Evolutionary conservation across 371 early-diverging fungal genomes (phyloP).

Genomic region (Mortierella sp.): DNA sequence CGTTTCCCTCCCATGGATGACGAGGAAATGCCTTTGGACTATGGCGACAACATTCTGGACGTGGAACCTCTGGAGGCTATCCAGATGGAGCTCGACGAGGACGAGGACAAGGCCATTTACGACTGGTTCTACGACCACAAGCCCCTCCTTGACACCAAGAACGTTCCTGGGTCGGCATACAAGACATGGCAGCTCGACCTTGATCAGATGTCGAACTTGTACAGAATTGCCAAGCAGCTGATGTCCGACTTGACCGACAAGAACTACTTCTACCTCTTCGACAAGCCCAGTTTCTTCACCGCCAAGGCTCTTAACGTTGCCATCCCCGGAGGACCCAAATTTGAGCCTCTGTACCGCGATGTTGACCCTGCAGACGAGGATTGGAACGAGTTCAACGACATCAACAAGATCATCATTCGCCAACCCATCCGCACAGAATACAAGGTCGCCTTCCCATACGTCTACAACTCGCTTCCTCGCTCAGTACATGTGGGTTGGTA

Average conservation of each 20-base stretch:
- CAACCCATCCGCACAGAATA: slow-evolving; percentile 98
- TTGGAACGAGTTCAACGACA: slow-evolving; percentile 99
- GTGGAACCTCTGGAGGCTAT: slow-evolving; percentile 98
- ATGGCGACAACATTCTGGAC: slow-evolving; percentile 97
- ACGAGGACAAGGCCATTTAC: slow-evolving; percentile 93
- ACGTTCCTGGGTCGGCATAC: slow-evolving; percentile 93
- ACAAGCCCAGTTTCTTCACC: slow-evolving; percentile 94
- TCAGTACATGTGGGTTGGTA: slow-evolving; percentile 94
- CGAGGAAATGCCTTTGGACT: slow-evolving; percentile 98
- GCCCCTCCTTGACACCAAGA: slow-evolving; percentile 88
- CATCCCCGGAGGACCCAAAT: slow-evolving; percentile 99
- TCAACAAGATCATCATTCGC: slow-evolving; percentile 98
- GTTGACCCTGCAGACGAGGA: slow-evolving; percentile 97
- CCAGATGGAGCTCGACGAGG: slow-evolving; percentile 98
- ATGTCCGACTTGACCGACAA: slow-evolving; percentile 94
- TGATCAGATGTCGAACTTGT: slow-evolving; percentile 94
- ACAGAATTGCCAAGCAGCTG: slow-evolving; percentile 94
- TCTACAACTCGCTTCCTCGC: slow-evolving; percentile 97
- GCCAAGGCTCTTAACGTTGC: slow-evolving; percentile 98
- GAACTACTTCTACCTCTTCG: slow-evolving; percentile 98
- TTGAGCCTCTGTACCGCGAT: slow-evolving; percentile 97
- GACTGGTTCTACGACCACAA: slow-evolving; percentile 99
- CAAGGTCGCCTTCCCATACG: slow-evolving; percentile 97
- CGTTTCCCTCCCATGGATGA: slow-evolving; percentile 98
- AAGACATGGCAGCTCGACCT: slow-evolving; percentile 93